A percentile compares a stretch with the other conserved stretches of the same genome.
Conservation (phyloP, 2,329 filamentous ascomycete genomes). For the Trichoderma aggressivum region DNA sequence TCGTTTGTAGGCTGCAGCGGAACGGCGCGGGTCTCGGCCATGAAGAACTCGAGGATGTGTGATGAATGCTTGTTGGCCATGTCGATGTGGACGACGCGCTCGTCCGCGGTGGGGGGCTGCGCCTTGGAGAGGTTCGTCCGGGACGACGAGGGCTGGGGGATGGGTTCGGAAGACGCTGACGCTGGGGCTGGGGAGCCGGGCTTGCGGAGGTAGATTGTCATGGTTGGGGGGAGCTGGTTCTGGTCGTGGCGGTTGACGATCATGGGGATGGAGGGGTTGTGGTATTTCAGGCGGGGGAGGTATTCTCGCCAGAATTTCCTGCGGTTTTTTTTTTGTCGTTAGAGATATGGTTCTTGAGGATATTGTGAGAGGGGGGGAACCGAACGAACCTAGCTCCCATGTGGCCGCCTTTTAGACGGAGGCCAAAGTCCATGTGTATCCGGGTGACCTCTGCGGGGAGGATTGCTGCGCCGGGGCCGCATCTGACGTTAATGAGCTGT, state of each 20-base stretch:
- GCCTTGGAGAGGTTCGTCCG: slow-evolving; percentile 46
- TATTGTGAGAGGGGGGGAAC: neutral
- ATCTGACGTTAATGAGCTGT: slow-evolving; percentile 70
- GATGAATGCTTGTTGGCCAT: slow-evolving; percentile 61
- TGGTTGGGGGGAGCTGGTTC: slow-evolving; percentile 53
- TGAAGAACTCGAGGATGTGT: slow-evolving; percentile 61
- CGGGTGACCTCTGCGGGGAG: slow-evolving; percentile 72
- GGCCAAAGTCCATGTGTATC: slow-evolving; percentile 71
- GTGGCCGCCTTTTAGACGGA: slow-evolving; percentile 61
- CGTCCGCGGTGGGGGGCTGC: slow-evolving; percentile 45
- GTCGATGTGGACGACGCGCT: slow-evolving; percentile 54
- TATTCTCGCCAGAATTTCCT: slow-evolving; percentile 87
- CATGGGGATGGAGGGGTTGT: slow-evolving; percentile 85
- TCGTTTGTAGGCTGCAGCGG: slow-evolving; percentile 54
- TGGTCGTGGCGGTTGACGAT: slow-evolving; percentile 67
- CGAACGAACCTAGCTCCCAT: slow-evolving; percentile 64
- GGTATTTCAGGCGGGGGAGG: slow-evolving; percentile 85
- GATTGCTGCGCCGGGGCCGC: slow-evolving; percentile 78
- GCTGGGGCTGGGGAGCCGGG: slow-evolving; percentile 25
- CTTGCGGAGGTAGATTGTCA: slow-evolving; percentile 63
- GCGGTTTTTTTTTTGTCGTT: slow-evolving; percentile 15
- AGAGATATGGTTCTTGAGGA: neutral
- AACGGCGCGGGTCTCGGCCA: slow-evolving; percentile 60
- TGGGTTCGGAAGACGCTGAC: slow-evolving; percentile 26
- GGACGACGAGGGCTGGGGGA: slow-evolving; percentile 46